A percentile compares a stretch with the other conserved stretches of the same genome.
Evolutionary conservation across 2,329 filamentous ascomycete genomes (phyloP).

Genomic region (Knoxdaviesia capensis): DNA sequence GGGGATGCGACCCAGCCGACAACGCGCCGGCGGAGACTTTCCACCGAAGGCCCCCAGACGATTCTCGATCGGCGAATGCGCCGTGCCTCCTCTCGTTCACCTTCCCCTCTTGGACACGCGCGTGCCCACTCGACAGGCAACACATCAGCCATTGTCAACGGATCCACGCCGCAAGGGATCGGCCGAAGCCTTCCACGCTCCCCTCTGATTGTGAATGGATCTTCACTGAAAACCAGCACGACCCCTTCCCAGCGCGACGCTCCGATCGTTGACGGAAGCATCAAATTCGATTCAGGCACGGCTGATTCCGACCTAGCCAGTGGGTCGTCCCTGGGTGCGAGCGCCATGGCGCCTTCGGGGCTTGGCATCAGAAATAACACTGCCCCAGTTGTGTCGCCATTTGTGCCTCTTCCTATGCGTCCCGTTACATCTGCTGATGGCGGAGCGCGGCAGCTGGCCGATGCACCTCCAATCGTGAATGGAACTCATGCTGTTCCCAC

Average conservation of each 20-base stretch:
- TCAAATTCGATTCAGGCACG: no score
- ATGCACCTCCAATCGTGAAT: slow-evolving; percentile 3
- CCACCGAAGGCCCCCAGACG: slow-evolving; percentile 31
- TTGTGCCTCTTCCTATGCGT: no score
- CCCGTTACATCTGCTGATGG: no score
- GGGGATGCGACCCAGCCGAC: slow-evolving; percentile 22
- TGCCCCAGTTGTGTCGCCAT: no score
- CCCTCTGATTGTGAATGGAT: slow-evolving; percentile 33
- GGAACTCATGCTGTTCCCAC: slow-evolving; percentile 2
- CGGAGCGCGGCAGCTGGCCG: no score
- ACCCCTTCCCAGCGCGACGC: slow-evolving; percentile 5
- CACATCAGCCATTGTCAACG: slow-evolving; percentile 17
- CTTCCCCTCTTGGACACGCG: slow-evolving; percentile 31
- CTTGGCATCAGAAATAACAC: no score
- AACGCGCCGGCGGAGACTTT: slow-evolving; percentile 23
- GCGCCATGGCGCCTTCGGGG: no score
- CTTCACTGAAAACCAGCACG: slow-evolving; percentile 16
- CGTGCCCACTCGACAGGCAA: slow-evolving; percentile 22
- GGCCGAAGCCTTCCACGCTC: slow-evolving; percentile 13
- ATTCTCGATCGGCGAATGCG: slow-evolving; percentile 32
- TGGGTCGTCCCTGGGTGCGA: no score
- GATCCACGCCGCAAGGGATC: slow-evolving; percentile 15
- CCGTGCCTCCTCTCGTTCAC: slow-evolving; percentile 28
- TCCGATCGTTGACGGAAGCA: not conserved
- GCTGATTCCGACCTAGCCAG: no score